Conservation (phyloP, 2,329 filamentous ascomycete genomes). For the Zasmidium cellare region DNA sequence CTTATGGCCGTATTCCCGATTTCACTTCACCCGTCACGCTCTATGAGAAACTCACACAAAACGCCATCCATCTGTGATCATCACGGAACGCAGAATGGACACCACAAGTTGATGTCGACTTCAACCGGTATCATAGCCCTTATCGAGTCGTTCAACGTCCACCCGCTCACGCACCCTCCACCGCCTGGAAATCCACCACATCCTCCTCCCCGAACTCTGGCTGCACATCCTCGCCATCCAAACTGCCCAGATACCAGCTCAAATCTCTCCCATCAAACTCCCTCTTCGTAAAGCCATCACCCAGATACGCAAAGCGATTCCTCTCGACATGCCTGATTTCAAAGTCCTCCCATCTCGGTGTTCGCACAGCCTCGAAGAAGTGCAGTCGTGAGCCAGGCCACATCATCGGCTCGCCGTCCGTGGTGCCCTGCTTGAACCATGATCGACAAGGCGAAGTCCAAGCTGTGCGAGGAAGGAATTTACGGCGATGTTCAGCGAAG, state of each 20-base stretch:
- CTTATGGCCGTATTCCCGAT: too few relatives aligned
- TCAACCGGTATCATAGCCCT: too few relatives aligned
- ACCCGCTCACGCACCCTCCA: too few relatives aligned
- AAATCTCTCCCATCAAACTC: constrained; percentile 47
- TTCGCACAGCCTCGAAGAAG: constrained; percentile 38
- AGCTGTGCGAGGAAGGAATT: constrained; percentile 27
- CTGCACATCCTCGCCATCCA: too few relatives aligned
- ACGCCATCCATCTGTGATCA: too few relatives aligned
- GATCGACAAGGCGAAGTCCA: constrained; percentile 6
- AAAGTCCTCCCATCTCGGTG: constrained; percentile 41
- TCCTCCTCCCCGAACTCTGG: too few relatives aligned
- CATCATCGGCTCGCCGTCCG: constrained; percentile 10
- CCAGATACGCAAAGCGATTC: constrained; percentile 42
- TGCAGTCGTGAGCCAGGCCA: constrained; percentile 29
- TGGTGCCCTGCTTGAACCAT: constrained; percentile 8
- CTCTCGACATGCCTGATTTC: constrained; percentile 40
- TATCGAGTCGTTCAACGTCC: too few relatives aligned
- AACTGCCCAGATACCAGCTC: constrained; percentile 42
- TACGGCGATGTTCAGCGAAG: constrained; percentile 28
- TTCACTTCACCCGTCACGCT: too few relatives aligned
- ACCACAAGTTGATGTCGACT: too few relatives aligned
- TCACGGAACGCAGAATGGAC: too few relatives aligned
- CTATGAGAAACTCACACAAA: too few relatives aligned
- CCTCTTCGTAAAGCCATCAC: constrained; percentile 40
- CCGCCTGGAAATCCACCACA: too few relatives aligned